These are phyloP conservation scores for Catenaria anguillulae DNA, from an alignment of 371 early-diverging fungal genomes.

Conservation along the genomic window DNA sequence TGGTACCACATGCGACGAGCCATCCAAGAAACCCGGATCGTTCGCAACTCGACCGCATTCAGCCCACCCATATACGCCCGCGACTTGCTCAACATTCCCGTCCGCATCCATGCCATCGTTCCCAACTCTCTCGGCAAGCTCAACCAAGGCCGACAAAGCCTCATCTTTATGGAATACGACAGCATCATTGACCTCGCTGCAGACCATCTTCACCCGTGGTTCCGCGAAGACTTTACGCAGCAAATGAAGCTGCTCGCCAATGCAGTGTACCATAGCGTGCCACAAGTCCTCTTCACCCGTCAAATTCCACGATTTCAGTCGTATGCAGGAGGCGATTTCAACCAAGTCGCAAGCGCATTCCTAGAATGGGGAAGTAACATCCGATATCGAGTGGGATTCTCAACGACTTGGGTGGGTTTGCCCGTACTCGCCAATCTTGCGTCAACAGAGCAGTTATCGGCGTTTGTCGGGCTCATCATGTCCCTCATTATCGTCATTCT, in stretches of 20 bases:
- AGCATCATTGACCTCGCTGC: slow-evolving; percentile 8
- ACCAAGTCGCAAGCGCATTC: slow-evolving; percentile 7
- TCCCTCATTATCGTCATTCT: slow-evolving; percentile 14
- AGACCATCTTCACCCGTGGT: slow-evolving; percentile 10
- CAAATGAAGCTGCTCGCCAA: slow-evolving; percentile 2
- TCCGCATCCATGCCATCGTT: slow-evolving; percentile 7
- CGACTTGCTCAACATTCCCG: too few relatives aligned
- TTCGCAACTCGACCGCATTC: too few relatives aligned
- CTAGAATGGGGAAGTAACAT: slow-evolving; percentile 13
- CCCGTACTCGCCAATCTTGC: slow-evolving; percentile 9
- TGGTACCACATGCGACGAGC: too few relatives aligned
- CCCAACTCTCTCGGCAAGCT: slow-evolving; percentile 10
- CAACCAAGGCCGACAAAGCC: background rate
- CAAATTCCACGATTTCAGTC: slow-evolving; percentile 6
- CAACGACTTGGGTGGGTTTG: background rate
- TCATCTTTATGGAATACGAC: slow-evolving; percentile 11
- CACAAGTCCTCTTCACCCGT: slow-evolving; percentile 13
- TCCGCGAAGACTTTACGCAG: background rate
- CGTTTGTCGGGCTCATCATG: slow-evolving; percentile 16
- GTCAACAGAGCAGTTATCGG: slow-evolving; percentile 8
- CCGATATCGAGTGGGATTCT: slow-evolving; percentile 10
- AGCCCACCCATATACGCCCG: too few relatives aligned
- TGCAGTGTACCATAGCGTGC: slow-evolving; percentile 7
- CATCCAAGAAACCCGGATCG: too few relatives aligned
- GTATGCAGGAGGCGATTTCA: slow-evolving; percentile 9